phyloP scores from a whole-genome alignment of 2,329 filamentous ascomycete genomes.

The Phialophora tarda region DNA sequence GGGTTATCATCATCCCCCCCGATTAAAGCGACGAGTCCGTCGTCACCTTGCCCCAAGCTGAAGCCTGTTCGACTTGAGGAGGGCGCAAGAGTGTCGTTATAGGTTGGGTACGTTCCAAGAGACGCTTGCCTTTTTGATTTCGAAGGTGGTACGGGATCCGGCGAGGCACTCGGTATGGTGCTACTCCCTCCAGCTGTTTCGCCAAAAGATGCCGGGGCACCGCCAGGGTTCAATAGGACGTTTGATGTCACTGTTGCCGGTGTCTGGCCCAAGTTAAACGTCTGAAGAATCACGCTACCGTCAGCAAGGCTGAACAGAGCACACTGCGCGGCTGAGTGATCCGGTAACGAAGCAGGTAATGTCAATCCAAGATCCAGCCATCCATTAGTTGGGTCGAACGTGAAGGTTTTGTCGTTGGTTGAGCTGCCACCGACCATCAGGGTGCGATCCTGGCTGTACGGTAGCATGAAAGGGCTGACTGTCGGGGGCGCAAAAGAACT shows the following conservation, averaged over 20 bases:
- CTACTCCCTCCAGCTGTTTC: conserved; percentile 56
- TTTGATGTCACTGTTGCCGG: conserved; percentile 77
- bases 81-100: conserved; percentile 77
- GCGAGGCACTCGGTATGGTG: conserved; percentile 39
- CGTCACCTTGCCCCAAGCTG: conserved; percentile 68
- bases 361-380: conserved; percentile 73
- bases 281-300: conserved; percentile 76
- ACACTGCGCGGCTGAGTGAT: conserved; percentile 65
- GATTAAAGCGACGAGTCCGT: conserved; percentile 75
- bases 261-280: conserved; percentile 74
- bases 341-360: conserved; percentile 65
- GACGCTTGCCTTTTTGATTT: conserved; percentile 61
- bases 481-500: conserved; percentile 66
- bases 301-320: conserved; percentile 74
- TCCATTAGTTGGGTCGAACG: conserved; percentile 67
- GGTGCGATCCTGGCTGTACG: conserved; percentile 73
- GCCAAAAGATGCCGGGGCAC: conserved; percentile 56
- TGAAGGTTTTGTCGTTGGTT: conserved; percentile 70
- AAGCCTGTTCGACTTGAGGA: conserved; percentile 68
- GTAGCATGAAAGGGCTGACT: conserved; percentile 72
- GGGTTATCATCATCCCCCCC: conserved; percentile 72
- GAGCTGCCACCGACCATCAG: conserved; percentile 75
- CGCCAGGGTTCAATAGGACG: conserved; percentile 67
- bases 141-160: conserved; percentile 39
- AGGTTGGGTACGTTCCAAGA: conserved; percentile 72